A percentile compares a stretch with the other conserved stretches of the same genome.
Evolutionary conservation across 441 rosid species (phyloP).

Genomic region (Gossypium lobatum): DNA sequence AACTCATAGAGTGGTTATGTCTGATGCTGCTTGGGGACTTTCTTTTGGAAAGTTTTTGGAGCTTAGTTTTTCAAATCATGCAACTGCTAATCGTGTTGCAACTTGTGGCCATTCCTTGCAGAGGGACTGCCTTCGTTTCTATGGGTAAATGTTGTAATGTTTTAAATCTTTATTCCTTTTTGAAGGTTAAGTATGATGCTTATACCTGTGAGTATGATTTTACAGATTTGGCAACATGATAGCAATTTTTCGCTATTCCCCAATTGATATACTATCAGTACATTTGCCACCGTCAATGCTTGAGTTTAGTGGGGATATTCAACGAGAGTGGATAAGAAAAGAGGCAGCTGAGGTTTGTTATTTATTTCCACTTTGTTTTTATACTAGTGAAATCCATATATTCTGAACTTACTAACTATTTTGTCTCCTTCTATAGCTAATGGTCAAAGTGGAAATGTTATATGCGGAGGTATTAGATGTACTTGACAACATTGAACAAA

Average conservation of each 20-base stretch:
- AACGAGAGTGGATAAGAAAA: conserved; percentile 66
- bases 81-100: conserved; percentile 96
- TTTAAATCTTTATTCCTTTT: background rate
- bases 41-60: conserved; percentile 96
- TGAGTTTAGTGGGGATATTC: conserved; percentile 52
- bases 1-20: conserved; percentile 88
- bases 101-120: conserved; percentile 97
- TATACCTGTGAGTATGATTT: conserved; percentile 17
- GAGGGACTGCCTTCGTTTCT: conserved; percentile 90
- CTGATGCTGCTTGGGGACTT: conserved; percentile 74
- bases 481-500: conserved; percentile 58
- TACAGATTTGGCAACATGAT: conserved; percentile 90
- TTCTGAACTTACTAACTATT: background rate
- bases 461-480: conserved; percentile 54
- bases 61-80: conserved; percentile 91
- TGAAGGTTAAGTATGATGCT: background rate
- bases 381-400: background rate
- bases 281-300: conserved; percentile 67
- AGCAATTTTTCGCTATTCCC: conserved; percentile 91
- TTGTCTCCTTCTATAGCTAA: conserved; percentile 46
- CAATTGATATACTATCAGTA: conserved; percentile 76
- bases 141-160: conserved; percentile 51
- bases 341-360: conserved; percentile 66
- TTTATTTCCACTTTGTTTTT: conserved; percentile 11
- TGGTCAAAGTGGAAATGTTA: conserved; percentile 49